Base-by-base conservation (phyloP, 2,329 filamentous ascomycete genomes). In the Pleomassaria siparia region DNA sequence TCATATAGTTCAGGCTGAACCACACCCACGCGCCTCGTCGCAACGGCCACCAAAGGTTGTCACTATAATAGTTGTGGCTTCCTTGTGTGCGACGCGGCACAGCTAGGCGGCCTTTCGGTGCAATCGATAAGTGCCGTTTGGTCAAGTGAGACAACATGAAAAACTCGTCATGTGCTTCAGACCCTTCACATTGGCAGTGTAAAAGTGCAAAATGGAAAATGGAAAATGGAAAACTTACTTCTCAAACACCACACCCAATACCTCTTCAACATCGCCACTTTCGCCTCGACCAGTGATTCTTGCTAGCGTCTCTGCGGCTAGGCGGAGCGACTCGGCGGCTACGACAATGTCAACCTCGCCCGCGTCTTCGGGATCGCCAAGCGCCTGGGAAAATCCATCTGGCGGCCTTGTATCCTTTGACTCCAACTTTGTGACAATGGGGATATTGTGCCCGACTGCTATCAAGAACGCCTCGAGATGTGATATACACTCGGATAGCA, bases 241-340 rank as follows among this genome's bases (percentile, higher is more conserved):
- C 71, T 97, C 92, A 74, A 99, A 99, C 3, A 99, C 91, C 18
- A 99, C 91, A 0, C 94, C 94, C 36, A 99, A 74, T 7, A 99
- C 89, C 66, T 97, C 94, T 68, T 99, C 92, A 13, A 97, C 90
- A 70, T 97, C 92, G 2, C 91, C 89, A 32, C 81, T 82, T 60
- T 91, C 89, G 1, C 91, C 91, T 46, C 83, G 83, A 0, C 94
- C 94, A 1, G 91, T 97, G 60, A 97, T 95, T 47, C 85, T 83
- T 2, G 90, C 87, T n/a, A 70, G 51, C 13, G 62, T 53, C n/a
- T 69, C 64, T 30, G 64, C 67, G 11, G 66, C 67, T n/a, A 59
- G 59, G 35, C 94, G 85, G 46, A 99, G 77, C 64, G 91, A 84
- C 71, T 99, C 94, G 0, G 94, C 94, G 10, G 91, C 91, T 21